phyloP scores from a whole-genome alignment of 345 rosid genomes.

The Ailanthus altissimus region DNA sequence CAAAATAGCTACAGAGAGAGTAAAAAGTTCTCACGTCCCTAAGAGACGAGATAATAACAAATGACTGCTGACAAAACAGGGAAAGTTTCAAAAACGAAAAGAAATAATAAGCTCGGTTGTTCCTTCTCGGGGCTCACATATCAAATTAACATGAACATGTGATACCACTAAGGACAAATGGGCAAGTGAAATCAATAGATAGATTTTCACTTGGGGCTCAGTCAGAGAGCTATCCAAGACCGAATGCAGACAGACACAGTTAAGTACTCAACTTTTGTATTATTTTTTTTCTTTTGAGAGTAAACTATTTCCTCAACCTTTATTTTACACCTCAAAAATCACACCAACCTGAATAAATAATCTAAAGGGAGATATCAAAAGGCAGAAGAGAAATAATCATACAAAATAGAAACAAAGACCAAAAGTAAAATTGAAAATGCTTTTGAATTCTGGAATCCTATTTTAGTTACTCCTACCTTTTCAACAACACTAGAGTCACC shows the following conservation, averaged over 20 bases:
- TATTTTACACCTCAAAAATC: conserved; percentile 18
- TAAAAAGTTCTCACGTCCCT: conserved; percentile 20
- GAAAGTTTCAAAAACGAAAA: conserved; percentile 16
- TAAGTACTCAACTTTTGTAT: neutral
- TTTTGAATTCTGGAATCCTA: conserved; percentile 24
- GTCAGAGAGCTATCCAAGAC: conserved; percentile 19
- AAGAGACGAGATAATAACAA: conserved; percentile 24
- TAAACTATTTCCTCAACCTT: neutral
- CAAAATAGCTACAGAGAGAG: conserved; percentile 3
- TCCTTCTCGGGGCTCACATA: conserved; percentile 19
- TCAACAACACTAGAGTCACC: neutral
- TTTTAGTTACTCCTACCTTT: conserved; percentile 15
- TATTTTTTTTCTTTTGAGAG: neutral
- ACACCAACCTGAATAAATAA: conserved; percentile 12
- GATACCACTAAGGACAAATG: conserved; percentile 35
- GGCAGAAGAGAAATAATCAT: conserved; percentile 4
- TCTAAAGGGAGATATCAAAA: conserved; percentile 5
- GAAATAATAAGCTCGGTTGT: neutral
- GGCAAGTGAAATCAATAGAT: conserved; percentile 28
- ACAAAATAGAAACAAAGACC: conserved; percentile 17
- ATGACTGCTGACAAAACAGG: conserved; percentile 26
- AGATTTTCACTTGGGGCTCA: conserved; percentile 6
- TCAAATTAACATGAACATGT: conserved; percentile 33
- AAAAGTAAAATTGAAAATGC: conserved; percentile 8
- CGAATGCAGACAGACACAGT: conserved; percentile 19